These are phyloP conservation scores for Fusarium sp. DNA, from an alignment of 2,329 filamentous ascomycete genomes.

Conservation along the genomic window DNA sequence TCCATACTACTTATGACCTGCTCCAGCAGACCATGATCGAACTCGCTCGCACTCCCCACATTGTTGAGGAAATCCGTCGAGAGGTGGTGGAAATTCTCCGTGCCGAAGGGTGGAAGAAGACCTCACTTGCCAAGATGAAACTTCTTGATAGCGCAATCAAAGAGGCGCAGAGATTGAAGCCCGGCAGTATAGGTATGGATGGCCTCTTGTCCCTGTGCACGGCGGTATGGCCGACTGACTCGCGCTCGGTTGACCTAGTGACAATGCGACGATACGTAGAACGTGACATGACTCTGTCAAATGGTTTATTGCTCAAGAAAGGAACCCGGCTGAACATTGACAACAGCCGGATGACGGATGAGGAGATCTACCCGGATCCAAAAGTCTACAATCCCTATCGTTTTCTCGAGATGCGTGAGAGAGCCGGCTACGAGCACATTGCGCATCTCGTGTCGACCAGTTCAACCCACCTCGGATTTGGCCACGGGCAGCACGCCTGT, in stretches of 20 bases:
- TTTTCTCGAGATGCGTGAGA: neutral
- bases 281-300: neutral
- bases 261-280: neutral
- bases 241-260: neutral
- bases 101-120: neutral
- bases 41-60: neutral
- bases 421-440: neutral
- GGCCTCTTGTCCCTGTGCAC: no score
- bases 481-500: neutral
- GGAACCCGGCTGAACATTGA: neutral
- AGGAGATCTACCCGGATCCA: neutral
- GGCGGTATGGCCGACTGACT: no score
- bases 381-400: constrained; percentile 1
- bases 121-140: constrained; percentile 2
- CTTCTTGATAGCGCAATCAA: constrained; percentile 9
- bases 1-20: neutral
- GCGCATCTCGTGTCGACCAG: constrained; percentile 4
- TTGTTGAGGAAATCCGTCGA: neutral
- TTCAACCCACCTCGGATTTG: constrained; percentile 1
- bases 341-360: neutral
- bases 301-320: neutral
- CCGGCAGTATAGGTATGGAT: no score
- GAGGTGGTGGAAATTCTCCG: neutral
- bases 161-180: constrained; percentile 5
- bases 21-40: neutral